Evolutionary conservation across 805 yeast species (phyloP), one percentile per base, ranked within the genome.

Genomic region (Yamadazyma phyllophila): DNA sequence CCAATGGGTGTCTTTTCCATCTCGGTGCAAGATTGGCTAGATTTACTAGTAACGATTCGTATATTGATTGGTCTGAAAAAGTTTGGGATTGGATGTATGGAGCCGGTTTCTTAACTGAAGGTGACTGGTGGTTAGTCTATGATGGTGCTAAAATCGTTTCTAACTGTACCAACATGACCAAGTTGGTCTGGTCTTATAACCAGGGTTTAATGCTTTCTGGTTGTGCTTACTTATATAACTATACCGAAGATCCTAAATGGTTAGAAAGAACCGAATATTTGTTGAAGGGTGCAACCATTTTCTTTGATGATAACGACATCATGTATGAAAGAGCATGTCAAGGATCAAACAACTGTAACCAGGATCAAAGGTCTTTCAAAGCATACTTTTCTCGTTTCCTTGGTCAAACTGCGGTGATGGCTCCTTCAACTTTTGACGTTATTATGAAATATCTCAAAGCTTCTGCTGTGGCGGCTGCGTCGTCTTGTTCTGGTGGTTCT

Each of bases 361-460:
- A 80, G 45, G 97, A 91, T 71, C 96, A 91, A 72, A 76, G 96
- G 48, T 81, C 94, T n/a, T 91, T 92, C 76, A 88, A 87, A 70
- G 96, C 96, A 1, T 86, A 84, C 55, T 76, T 88, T 55, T 61
- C 89, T 1, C 73, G 96, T 46, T 83, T 83, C 61, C 63, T 91
- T 61, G 94, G 90, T 1, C 66, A 80, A 44, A 84, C 96, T 1
- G 82, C 92, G 0, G 74, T 79, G 40, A 65, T 92, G 62, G 84
- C 80, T 1, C 96, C 96, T 4, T 69, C 71, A 33, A 69, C 85
- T 4, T 64, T 60, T 39, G 74, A 71, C 41, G 58, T 63, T 3
- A 78, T 85, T 51, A 67, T 70, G 57, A 49, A 63, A 7, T 66
- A 74, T 56, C 54, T 84, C 31, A 68, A 51, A 40, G 66, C 61